Conservation (phyloP, 176 grass and related monocot genomes). For the Panicum miliaceum region DNA sequence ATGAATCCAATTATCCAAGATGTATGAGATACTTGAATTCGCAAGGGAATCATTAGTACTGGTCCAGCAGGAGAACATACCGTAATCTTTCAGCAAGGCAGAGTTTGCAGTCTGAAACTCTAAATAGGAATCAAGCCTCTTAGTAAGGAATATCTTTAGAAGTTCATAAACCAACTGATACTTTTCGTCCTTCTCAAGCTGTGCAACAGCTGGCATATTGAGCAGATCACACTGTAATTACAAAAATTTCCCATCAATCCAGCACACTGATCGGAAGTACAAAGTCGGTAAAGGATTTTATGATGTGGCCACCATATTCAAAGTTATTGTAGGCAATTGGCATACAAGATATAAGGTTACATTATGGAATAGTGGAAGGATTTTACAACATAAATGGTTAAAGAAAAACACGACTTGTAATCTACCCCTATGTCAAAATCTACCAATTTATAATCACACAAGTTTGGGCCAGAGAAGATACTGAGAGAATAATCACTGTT, state of each 20-base stretch:
- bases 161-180: slow-evolving; percentile 71
- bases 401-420: neutral
- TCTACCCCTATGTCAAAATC: neutral
- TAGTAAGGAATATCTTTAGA: slow-evolving; percentile 85
- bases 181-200: slow-evolving; percentile 86
- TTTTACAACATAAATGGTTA: neutral
- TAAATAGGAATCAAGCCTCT: slow-evolving; percentile 80
- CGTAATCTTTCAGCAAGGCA: slow-evolving; percentile 67
- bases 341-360: neutral
- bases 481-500: neutral
- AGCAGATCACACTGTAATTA: slow-evolving; percentile 85
- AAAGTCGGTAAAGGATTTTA: neutral
- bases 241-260: slow-evolving; percentile 33
- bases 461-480: neutral
- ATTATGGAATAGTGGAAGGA: neutral
- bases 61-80: slow-evolving; percentile 35
- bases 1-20: neutral
- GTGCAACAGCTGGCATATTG: slow-evolving; percentile 75
- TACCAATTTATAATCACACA: neutral
- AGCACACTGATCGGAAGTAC: neutral
- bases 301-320: neutral
- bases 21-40: neutral
- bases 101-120: slow-evolving; percentile 78
- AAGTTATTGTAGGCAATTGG: neutral
- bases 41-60: neutral